Evolutionary conservation across 2,329 filamentous ascomycete species (phyloP).

Genomic region (Blastomyces parvus): DNA sequence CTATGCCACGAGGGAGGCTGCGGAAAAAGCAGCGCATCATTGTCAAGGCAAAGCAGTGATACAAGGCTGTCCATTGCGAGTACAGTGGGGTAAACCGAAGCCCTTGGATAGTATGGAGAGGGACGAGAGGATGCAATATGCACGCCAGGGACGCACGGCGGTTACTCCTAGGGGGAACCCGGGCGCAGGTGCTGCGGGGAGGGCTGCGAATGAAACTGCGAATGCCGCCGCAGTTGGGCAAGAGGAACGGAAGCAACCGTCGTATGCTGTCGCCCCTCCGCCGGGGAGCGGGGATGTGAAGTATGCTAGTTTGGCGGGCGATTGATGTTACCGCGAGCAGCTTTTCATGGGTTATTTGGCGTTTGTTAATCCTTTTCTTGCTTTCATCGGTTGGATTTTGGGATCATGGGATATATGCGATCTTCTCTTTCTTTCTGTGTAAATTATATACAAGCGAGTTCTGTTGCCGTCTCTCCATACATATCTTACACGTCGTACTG

Average conservation of each 20-base stretch:
- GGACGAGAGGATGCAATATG: constrained; percentile 71
- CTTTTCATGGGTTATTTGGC: not conserved
- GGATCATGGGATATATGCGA: not conserved
- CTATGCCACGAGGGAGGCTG: constrained; percentile 72
- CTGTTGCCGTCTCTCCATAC: not conserved
- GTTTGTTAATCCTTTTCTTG: not conserved
- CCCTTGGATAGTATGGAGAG: constrained; percentile 84
- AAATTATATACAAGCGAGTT: constrained; percentile 2
- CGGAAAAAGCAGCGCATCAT: constrained; percentile 73
- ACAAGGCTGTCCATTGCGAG: constrained; percentile 76
- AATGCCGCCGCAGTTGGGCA: constrained; percentile 36
- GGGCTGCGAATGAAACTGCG: constrained; percentile 16
- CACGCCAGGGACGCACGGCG: constrained; percentile 62
- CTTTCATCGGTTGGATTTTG: too few relatives aligned
- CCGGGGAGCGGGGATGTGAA: constrained; percentile 68
- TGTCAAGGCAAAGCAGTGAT: constrained; percentile 85
- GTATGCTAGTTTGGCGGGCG: constrained; percentile 77
- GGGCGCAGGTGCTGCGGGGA: constrained; percentile 7
- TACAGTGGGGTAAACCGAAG: constrained; percentile 89
- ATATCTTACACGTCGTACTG: not conserved
- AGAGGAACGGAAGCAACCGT: constrained; percentile 27
- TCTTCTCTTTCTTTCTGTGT: not conserved
- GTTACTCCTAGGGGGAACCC: constrained; percentile 39
- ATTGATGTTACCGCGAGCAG: constrained; percentile 41
- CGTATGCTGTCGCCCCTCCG: constrained; percentile 57